A percentile compares a stretch with the other conserved stretches of the same genome.
Evolutionary conservation across 2,329 filamentous ascomycete genomes (phyloP).

Genomic region (Cryoendolithus antarcticus): DNA sequence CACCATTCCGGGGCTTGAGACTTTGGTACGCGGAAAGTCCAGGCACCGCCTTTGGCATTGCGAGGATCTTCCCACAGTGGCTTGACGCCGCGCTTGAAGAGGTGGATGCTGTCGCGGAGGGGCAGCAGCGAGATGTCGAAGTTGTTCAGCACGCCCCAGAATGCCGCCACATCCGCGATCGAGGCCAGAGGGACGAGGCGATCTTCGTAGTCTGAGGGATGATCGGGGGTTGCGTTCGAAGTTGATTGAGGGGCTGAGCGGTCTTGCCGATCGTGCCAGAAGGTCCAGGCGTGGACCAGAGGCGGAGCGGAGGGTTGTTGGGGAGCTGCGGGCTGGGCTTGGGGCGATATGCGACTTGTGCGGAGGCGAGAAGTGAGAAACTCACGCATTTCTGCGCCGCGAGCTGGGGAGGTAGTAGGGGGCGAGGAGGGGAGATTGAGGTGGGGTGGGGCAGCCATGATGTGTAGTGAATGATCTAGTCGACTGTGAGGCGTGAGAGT

Average conservation of each 20-base stretch:
- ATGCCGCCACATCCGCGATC: slow-evolving; percentile 36
- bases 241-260: slow-evolving; percentile 9
- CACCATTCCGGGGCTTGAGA: slow-evolving; percentile 58
- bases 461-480: neutral
- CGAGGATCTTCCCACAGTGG: slow-evolving; percentile 78
- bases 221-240: no score
- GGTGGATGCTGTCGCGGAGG: slow-evolving; percentile 56
- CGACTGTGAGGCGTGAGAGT: no score
- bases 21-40: slow-evolving; percentile 86
- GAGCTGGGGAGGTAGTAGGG: slow-evolving; percentile 56
- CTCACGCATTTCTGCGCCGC: slow-evolving; percentile 60
- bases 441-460: slow-evolving; percentile 4
- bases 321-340: slow-evolving; percentile 31
- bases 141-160: slow-evolving; percentile 50
- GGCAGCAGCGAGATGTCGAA: slow-evolving; percentile 63
- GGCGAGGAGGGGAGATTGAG: slow-evolving; percentile 1
- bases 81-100: slow-evolving; percentile 72
- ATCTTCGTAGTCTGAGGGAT: slow-evolving; percentile 28
- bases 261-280: slow-evolving; percentile 38
- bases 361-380: slow-evolving; percentile 22
- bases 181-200: slow-evolving; percentile 34
- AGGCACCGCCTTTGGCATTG: slow-evolving; percentile 74
- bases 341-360: slow-evolving; percentile 27
- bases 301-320: slow-evolving; percentile 28
- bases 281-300: slow-evolving; percentile 40